phyloP scores from a whole-genome alignment of 768 basidiomycete genomes.

The Mycena kentingensis region DNA sequence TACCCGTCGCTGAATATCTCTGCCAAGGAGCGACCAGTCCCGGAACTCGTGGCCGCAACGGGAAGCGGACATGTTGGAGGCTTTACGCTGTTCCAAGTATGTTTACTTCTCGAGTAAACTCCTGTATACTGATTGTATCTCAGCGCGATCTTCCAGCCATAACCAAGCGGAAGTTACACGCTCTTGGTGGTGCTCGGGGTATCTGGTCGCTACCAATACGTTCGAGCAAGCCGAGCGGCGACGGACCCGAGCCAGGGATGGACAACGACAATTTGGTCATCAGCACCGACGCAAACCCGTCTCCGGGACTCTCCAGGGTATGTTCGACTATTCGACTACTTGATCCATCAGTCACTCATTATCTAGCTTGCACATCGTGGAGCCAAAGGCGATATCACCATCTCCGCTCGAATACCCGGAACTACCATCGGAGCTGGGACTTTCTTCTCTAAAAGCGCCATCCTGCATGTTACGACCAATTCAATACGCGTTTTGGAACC shows the following conservation, averaged over 20 bases:
- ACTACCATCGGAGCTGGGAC: constrained; percentile 81
- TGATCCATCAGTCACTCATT: neutral
- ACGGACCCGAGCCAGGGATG: constrained; percentile 55
- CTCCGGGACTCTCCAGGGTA: constrained; percentile 80
- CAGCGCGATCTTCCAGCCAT: constrained; percentile 75
- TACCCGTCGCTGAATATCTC: constrained; percentile 1
- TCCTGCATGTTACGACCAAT: constrained; percentile 84
- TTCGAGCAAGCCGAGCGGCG: constrained; percentile 59
- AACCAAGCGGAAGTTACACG: constrained; percentile 75
- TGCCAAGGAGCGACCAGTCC: constrained; percentile 64
- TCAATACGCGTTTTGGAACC: constrained; percentile 81
- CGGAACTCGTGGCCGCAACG: constrained; percentile 85
- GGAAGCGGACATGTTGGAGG: constrained; percentile 77
- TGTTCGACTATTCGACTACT: constrained; percentile 26
- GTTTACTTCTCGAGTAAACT: constrained; percentile 14
- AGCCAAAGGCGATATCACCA: constrained; percentile 62
- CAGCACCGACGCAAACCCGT: constrained; percentile 84
- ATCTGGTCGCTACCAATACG: constrained; percentile 82
- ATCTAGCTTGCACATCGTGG: constrained; percentile 2
- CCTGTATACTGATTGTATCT: constrained; percentile 1
- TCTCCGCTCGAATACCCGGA: constrained; percentile 73
- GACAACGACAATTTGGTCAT: constrained; percentile 78
- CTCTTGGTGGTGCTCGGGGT: constrained; percentile 78
- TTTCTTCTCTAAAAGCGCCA: constrained; percentile 84
- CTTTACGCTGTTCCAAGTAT: constrained; percentile 83